phyloP scores from a whole-genome alignment of 352 stramenopile genomes.

The Globisporangium cederbergense region DNA sequence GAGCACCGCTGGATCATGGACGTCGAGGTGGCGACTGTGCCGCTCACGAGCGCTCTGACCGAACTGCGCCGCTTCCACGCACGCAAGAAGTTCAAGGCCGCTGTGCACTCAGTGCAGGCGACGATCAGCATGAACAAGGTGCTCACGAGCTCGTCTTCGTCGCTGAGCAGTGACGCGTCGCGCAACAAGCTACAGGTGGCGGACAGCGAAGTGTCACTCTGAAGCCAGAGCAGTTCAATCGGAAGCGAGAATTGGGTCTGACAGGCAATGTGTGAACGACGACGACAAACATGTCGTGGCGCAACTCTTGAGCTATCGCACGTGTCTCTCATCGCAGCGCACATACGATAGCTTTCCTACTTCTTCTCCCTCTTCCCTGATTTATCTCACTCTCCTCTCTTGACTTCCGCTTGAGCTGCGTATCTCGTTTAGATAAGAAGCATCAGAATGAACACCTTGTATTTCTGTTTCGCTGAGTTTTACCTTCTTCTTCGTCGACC shows the following conservation, averaged over 20 bases:
- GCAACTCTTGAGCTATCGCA: not conserved
- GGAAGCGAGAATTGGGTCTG: slow-evolving; percentile 19
- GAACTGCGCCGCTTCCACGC: slow-evolving; percentile 81
- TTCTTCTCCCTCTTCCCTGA: not conserved
- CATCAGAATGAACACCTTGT: slow-evolving; percentile 12
- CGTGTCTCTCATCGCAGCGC: not conserved
- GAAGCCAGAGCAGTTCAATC: slow-evolving; percentile 23
- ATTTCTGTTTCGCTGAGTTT: not conserved
- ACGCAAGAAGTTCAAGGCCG: slow-evolving; percentile 81
- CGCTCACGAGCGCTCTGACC: slow-evolving; percentile 67
- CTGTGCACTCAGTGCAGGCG: slow-evolving; percentile 72
- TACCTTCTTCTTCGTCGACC: not conserved
- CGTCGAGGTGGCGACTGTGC: slow-evolving; percentile 63
- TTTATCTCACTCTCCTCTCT: not conserved
- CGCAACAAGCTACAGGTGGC: slow-evolving; percentile 18
- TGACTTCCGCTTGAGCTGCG: slow-evolving; percentile 7
- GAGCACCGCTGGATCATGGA: slow-evolving; percentile 76
- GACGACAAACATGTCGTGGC: not conserved
- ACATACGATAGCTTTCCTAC: not conserved
- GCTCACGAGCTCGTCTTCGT: slow-evolving; percentile 32
- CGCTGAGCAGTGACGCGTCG: slow-evolving; percentile 16
- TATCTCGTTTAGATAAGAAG: slow-evolving; percentile 11
- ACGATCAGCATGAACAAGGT: slow-evolving; percentile 84
- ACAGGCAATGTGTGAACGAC: not conserved
- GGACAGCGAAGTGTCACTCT: slow-evolving; percentile 45